Base-by-base conservation (phyloP, 2,329 filamentous ascomycete genomes). In the Lecanosticta acicola region DNA sequence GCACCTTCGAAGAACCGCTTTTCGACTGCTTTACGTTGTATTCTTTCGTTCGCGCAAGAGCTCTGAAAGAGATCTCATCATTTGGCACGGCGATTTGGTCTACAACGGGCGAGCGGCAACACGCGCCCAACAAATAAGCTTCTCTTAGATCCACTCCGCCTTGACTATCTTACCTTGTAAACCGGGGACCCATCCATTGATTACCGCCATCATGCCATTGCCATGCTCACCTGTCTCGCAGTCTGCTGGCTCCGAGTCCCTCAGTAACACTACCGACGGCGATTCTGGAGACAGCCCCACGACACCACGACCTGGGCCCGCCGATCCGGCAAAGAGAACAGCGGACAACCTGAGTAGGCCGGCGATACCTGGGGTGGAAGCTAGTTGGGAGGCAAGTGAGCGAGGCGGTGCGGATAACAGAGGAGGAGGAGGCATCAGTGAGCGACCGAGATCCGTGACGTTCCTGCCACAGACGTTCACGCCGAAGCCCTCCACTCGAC, bases 201-300 rank as follows among this genome's bases (percentile, higher is more conserved):
- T 5, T n/a, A 7, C 16, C 16, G 17, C 11, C 14, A 41, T 20
- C 29, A 41, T 41, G 39, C 59, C 59, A 38, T 45, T 60, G 18
- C 62, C 62, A 33, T 65, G 62, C 48, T 63, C 61, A 8, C 62
- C 62, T 19, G 62, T 61, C 37, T 61, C 58, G 42, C 59, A 58
- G 39, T 64, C 61, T 19, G 55, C 59, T 16, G 55, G 56, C 16
- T 60, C 59, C 14, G 50, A 56, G 41, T 51, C 55, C 17, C 51
- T 54, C 38, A 57, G 54, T 3, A 48, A 46, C 16, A 53, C 51
- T 4, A 45, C 54, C 36, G 50, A 54, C 26, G 59, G 56, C 19
- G 60, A 65, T 19, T 60, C 59, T 13, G 61, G 63, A 41, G 58
- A 59, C 41, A 57, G 54, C 21, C 58, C 64, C 14, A 63, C 59